These are phyloP conservation scores for Ceratocystiopsis sp. DNA, from an alignment of 2,329 filamentous ascomycete genomes.

Conservation along the genomic window DNA sequence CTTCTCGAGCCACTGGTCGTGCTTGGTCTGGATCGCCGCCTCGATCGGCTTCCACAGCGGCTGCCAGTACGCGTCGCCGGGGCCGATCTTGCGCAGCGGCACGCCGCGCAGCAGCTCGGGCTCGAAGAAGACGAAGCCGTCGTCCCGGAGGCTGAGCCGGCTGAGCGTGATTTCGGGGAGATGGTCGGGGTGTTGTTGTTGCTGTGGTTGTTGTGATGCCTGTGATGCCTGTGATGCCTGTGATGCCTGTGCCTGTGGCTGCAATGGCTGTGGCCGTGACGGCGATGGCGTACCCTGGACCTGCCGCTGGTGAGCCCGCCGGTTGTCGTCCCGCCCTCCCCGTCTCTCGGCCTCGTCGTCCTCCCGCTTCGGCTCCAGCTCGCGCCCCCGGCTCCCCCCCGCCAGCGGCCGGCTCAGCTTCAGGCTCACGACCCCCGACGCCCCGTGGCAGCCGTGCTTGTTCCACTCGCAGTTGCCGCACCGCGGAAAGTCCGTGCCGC, in stretches of 20 bases:
- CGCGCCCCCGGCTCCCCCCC: too few species aligned
- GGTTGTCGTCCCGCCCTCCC: too few species aligned
- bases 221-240: too few species aligned
- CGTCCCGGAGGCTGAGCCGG: conserved; percentile 27
- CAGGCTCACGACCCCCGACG: conserved; percentile 2
- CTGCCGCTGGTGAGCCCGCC: too few species aligned
- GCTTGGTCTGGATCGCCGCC: conserved; percentile 23
- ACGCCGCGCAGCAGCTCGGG: conserved; percentile 36
- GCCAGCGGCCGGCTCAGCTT: too few species aligned
- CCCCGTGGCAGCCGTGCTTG: conserved; percentile 16
- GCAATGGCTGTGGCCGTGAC: too few species aligned
- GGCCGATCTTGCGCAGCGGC: conserved; percentile 32
- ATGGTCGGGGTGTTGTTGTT: neutral
- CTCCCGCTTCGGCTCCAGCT: too few species aligned
- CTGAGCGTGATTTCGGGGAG: conserved; percentile 26
- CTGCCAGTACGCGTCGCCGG: conserved; percentile 38
- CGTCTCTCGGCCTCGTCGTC: too few species aligned
- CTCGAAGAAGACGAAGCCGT: conserved; percentile 31
- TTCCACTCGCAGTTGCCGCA: conserved; percentile 37
- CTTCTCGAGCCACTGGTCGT: conserved; percentile 32
- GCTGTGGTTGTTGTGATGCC: too few species aligned
- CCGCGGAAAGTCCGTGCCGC: conserved; percentile 24
- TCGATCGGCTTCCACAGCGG: conserved; percentile 31
- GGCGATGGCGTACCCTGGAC: too few species aligned
- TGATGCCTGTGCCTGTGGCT: too few species aligned